A percentile compares a stretch with the other conserved stretches of the same genome.
Evolutionary conservation across 805 yeast genomes (phyloP).

Genomic region (Barnettozyma vustinii): DNA sequence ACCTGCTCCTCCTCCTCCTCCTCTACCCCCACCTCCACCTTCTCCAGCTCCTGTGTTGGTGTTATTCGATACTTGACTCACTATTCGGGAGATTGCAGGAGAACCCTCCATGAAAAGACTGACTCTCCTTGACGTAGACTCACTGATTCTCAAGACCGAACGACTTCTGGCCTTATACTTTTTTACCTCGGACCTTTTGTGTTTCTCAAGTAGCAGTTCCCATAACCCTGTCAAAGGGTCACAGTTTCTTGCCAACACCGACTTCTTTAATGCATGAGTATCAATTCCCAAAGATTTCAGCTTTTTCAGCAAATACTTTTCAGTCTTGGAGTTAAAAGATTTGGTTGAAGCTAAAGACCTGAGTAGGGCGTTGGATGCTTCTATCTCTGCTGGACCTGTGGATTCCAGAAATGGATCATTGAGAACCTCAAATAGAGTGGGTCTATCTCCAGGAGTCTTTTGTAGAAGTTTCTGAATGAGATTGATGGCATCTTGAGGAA

Average conservation of each 20-base stretch:
- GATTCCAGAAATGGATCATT: conserved; percentile 45
- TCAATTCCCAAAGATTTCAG: conserved; percentile 60
- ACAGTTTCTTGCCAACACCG: conserved; percentile 54
- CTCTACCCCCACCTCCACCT: conserved; percentile 1
- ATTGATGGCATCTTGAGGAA: conserved; percentile 44
- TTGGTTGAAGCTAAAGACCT: conserved; percentile 31
- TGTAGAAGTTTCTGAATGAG: conserved; percentile 50
- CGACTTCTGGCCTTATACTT: conserved; percentile 31
- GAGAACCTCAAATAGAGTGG: conserved; percentile 47
- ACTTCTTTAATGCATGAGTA: conserved; percentile 49
- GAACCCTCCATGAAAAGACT: conserved; percentile 24
- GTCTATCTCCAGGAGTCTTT: conserved; percentile 65
- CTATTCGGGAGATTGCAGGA: conserved; percentile 25
- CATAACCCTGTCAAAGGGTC: conserved; percentile 74
- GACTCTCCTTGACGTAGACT: conserved; percentile 25
- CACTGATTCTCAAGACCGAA: conserved; percentile 27
- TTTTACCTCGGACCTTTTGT: conserved; percentile 27
- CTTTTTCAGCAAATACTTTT: conserved; percentile 53
- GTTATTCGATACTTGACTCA: conserved; percentile 21
- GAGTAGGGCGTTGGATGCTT: conserved; percentile 32
- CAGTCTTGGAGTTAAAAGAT: conserved; percentile 57
- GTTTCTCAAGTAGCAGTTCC: conserved; percentile 55
- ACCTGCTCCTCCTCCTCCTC: not conserved
- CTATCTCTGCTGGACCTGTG: conserved; percentile 37
- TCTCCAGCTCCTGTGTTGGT: not conserved